Base-by-base conservation (phyloP, 2,329 filamentous ascomycete genomes). In the Colletotrichum sp. region DNA sequence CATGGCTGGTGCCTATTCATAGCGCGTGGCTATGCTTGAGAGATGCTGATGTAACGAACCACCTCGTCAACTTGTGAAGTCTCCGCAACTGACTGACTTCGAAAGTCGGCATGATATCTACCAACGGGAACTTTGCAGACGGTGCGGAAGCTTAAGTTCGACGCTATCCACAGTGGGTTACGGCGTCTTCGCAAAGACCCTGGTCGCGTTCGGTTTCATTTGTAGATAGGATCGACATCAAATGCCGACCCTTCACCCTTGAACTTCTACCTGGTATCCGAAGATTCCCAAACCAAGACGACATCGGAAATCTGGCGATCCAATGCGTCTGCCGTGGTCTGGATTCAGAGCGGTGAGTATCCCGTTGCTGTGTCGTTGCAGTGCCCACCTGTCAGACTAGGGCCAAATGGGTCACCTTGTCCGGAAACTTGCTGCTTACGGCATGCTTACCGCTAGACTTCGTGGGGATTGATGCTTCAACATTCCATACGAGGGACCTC, bases 221-320 rank as follows among this genome's bases (percentile, higher is more conserved):
- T 52, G 44, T 13, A 52, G 44, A 52, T 52, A 21, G 10, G 44
- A 52, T 52, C 44, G n/a, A 52, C 44, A 52, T 21, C 44, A 52
- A 52, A 52, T 52, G 44, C 44, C 44, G 44, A 52, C n/a, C 44
- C 44, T 52, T 52, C 44, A 52, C 44, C 44, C 44, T 52, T 52
- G 44, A 0, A 0, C 44, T 13, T 52, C n/a, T 21, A 52, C 44
- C 44, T 52, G 44, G 44, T 8, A 52, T 52, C 44, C 44, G n/a
- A 52, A 52, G 44, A 32, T 24, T n/a, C 18, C n/a, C 18, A 34
- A 34, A 62, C 59, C 59, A 62, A n/a, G 7, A 13, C 59, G 18
- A 34, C 28, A 32, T 62, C 10, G 59, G 59, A n/a, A 8, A 30
- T 32, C 28, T 52, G 59, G 30, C 5, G 12, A 34, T 34, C 30